Conservation (phyloP, 1,139 yeast species). For the Lipomyces yarrowii region DNA sequence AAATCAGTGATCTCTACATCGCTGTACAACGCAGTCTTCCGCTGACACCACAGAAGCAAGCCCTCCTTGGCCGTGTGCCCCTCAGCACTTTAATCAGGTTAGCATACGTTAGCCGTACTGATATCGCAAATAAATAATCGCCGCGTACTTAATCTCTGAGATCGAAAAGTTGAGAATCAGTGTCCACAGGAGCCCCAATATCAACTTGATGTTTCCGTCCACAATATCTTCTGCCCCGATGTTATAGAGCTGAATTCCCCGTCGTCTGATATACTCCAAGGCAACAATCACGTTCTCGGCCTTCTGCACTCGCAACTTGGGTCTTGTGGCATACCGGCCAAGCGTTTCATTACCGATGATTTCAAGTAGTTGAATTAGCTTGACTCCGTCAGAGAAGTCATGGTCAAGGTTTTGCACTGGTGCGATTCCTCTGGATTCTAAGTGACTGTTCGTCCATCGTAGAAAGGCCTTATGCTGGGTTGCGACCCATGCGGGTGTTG, state of each 20-base stretch:
- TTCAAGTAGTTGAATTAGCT: slow-evolving; percentile 45
- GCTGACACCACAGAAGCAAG: slow-evolving; percentile 49
- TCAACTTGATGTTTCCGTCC: slow-evolving; percentile 63
- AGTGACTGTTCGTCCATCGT: slow-evolving; percentile 47
- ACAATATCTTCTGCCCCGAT: slow-evolving; percentile 71
- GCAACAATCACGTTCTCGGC: slow-evolving; percentile 63
- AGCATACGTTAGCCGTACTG: not conserved
- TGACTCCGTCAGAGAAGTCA: slow-evolving; percentile 44
- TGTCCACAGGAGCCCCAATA: slow-evolving; percentile 69
- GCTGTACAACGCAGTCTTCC: slow-evolving; percentile 47
- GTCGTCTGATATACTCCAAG: slow-evolving; percentile 56
- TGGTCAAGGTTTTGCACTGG: slow-evolving; percentile 39
- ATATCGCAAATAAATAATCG: not conserved
- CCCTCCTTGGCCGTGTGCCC: slow-evolving; percentile 51
- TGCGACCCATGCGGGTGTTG: slow-evolving; percentile 44
- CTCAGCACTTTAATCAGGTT: slow-evolving; percentile 39
- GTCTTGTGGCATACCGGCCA: slow-evolving; percentile 48
- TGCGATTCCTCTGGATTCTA: slow-evolving; percentile 38
- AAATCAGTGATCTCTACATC: slow-evolving; percentile 48
- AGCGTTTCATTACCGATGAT: slow-evolving; percentile 46
- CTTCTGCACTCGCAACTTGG: slow-evolving; percentile 60
- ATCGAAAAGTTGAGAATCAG: slow-evolving; percentile 56
- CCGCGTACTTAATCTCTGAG: slow-evolving; percentile 44
- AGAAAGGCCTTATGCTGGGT: slow-evolving; percentile 47
- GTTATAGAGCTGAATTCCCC: slow-evolving; percentile 56